Evolutionary conservation across 2,329 filamentous ascomycete species (phyloP), one percentile per base, ranked within the genome.

Genomic region (Amylocarpus encephaloides): DNA sequence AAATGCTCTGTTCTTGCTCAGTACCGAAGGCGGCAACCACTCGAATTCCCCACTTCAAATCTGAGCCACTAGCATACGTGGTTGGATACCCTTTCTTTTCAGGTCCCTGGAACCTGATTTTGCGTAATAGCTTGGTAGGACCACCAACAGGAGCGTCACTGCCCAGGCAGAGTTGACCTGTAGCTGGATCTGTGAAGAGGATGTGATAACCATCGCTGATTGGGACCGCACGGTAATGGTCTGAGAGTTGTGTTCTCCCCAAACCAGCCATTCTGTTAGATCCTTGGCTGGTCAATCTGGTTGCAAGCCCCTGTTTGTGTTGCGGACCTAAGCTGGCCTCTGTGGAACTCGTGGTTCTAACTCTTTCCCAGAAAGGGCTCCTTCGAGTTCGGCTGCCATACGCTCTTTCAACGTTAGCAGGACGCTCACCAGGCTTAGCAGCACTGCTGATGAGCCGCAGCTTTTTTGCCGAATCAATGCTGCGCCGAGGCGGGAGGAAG

Each of bases 151-250:
- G 78, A 0, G 78, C 75, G 67, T 85, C 79, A 41, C 73, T 79
- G 3, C 83, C 82, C 13, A 87, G 67, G 53, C 76, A 82, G 6
- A 86, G 71, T 7, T 72, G 65, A 9, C 73, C 75, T 1, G 72
- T 77, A 10, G 66, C 65, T 4, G 82, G 80, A 60, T 86, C 81
- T 6, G 79, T 79, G 62, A 84, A 86, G 5, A 86, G 66, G 33
- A 86, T 71, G 57, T 86, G 80, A 49, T 77, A 69, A 1, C 82
- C 82, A 62, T 86, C 83, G 53, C 79, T 82, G 35, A 86, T 64
- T 3, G 83, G 82, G 11, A 84, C 67, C 2, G 82, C 81, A 41
- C 75, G 76, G 59, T 81, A 84, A 58, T 85, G 80, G 59, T 85
- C 80, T 32, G 73, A 63, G 33, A 47, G 54, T 42, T 67, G 60